These are phyloP conservation scores for Coemansia sp. DNA, from an alignment of 192 early-diverging fungal genomes.

Conservation along the genomic window DNA sequence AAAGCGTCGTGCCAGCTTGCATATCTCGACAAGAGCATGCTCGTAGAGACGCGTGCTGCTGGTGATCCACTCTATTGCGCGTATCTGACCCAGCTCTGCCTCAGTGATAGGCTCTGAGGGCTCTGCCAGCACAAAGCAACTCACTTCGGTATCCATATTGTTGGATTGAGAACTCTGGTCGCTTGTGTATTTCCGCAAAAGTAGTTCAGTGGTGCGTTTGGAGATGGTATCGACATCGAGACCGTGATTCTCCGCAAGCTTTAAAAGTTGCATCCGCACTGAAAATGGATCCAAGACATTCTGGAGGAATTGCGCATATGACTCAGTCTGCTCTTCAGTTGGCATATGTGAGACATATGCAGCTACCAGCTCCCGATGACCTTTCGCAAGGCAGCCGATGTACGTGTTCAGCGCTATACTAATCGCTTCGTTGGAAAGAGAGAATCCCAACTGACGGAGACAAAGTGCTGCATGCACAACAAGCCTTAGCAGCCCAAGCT, in stretches of 20 bases:
- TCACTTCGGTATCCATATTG: not conserved
- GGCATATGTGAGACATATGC: slow-evolving; percentile 57
- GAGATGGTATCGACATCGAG: slow-evolving; percentile 48
- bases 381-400: slow-evolving; percentile 44
- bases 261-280: slow-evolving; percentile 46
- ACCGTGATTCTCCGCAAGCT: slow-evolving; percentile 40
- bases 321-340: slow-evolving; percentile 40
- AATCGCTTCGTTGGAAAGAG: slow-evolving; percentile 44
- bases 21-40: slow-evolving; percentile 49
- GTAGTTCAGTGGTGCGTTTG: slow-evolving; percentile 42
- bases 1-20: slow-evolving; percentile 56
- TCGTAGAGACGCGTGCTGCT: slow-evolving; percentile 46
- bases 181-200: slow-evolving; percentile 6
- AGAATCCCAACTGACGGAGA: slow-evolving; percentile 58
- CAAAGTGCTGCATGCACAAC: slow-evolving; percentile 67
- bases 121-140: slow-evolving; percentile 28
- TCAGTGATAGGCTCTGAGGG: slow-evolving; percentile 23
- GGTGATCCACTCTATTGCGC: slow-evolving; percentile 62
- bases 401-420: slow-evolving; percentile 58
- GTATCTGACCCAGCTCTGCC: slow-evolving; percentile 45
- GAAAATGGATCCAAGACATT: slow-evolving; percentile 29
- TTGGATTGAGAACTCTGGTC: not conserved
- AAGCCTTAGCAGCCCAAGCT: slow-evolving; percentile 62
- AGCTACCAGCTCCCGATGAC: slow-evolving; percentile 54
- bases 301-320: slow-evolving; percentile 56